Percentiles rank a stretch among this genome's conserved stretches.
Conservation (phyloP, 2,329 filamentous ascomycete genomes). For the Coniosporium tulheliwenetii region DNA sequence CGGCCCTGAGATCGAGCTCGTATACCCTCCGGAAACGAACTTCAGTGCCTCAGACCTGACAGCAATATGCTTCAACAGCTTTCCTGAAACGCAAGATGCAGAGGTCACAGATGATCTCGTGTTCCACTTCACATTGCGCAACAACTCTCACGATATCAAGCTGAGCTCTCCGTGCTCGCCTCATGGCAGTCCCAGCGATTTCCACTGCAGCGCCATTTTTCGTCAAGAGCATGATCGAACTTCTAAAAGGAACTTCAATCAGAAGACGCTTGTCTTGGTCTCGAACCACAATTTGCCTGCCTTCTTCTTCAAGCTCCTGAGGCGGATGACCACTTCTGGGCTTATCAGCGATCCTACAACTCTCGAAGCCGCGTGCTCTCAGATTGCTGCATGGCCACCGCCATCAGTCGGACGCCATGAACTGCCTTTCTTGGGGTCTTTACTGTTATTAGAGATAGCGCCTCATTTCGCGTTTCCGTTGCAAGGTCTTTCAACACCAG, state of each 20-base stretch:
- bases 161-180: conserved; percentile 20
- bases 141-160: conserved; percentile 41
- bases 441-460: conserved; percentile 21
- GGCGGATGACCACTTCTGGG: conserved; percentile 19
- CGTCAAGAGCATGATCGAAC: conserved; percentile 23
- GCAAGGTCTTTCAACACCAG: conserved; percentile 14
- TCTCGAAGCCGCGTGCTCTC: conserved; percentile 19
- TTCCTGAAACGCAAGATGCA: conserved; percentile 25
- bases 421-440: conserved; percentile 21
- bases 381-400: conserved; percentile 20
- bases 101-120: conserved; percentile 21
- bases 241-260: conserved; percentile 26
- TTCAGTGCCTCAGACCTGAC: conserved; percentile 22
- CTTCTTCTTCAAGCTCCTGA: conserved; percentile 18
- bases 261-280: conserved; percentile 22
- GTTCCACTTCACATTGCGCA: conserved; percentile 24
- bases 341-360: conserved; percentile 22
- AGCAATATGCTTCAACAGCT: conserved; percentile 28
- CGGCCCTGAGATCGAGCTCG: conserved; percentile 24
- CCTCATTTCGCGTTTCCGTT: conserved; percentile 23
- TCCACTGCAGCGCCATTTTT: conserved; percentile 22
- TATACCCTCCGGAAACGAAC: conserved; percentile 21
- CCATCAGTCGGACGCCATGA: conserved; percentile 20
- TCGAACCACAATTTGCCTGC: conserved; percentile 23
- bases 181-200: conserved; percentile 19